Base-by-base conservation (phyloP, 148 eudicot genomes). In the Amaranthus hypochondriacus region DNA sequence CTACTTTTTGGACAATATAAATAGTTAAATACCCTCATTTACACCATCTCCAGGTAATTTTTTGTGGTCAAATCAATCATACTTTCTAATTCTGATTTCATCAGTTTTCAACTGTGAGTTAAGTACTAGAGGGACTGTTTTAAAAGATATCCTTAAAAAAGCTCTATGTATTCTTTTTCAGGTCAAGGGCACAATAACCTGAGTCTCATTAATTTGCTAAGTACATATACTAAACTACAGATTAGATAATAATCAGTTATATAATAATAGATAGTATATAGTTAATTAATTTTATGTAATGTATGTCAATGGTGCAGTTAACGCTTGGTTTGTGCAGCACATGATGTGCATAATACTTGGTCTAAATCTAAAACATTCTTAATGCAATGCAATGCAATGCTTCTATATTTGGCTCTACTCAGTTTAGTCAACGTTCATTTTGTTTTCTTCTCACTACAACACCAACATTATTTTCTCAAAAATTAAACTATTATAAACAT, bases 341-440 rank as follows among this genome's bases (percentile, higher is more conserved):
- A 66, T 66, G 69, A 66, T 58, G 62, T 15, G 18, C 62, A 15
- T 14, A n/a, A 21, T 54, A 9, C 11, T 54, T 54, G 57, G 57
- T 54, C 57, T 8, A 54, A 54, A 54, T 54, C 57, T 0, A 54
- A 54, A 9, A 54, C 4, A 9, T 8, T 9, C 13, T 14, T 54
- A 54, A 54, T 54, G 57, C 57, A 54, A 54, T 54, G 57, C 57
- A 54, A 54, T 55, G 4, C 12, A 28, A 6, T 55, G 13, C 57
- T 14, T 55, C 13, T 55, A 55, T 64, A 44, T 64, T 64, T 64
- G 68, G 68, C 50, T 64, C 11, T 7, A 64, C 68, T 12, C 47
- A 8, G 47, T 12, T 12, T 11, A 64, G 68, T 64, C 68, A 64
- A 64, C 68, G 18, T 43, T 64, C 51, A 47, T 1, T 28, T 28